phyloP scores from a whole-genome alignment of 371 early-diverging fungal genomes.

The Mortierella sp. region DNA sequence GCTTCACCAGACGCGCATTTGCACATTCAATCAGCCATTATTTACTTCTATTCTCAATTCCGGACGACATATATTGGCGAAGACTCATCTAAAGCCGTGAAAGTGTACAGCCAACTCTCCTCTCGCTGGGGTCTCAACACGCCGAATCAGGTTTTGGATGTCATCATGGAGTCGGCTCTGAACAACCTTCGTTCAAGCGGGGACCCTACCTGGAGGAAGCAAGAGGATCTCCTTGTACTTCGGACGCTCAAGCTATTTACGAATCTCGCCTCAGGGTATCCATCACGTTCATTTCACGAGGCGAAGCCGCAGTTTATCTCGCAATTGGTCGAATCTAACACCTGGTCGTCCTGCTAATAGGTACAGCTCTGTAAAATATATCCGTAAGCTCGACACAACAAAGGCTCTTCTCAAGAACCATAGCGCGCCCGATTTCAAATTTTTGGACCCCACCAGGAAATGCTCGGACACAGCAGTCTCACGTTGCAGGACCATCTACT shows the following conservation, averaged over 20 bases:
- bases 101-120: constrained; percentile 67
- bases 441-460: constrained; percentile 72
- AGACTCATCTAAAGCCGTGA: constrained; percentile 60
- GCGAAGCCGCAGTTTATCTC: neutral
- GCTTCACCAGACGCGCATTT: constrained; percentile 44
- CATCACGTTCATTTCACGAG: neutral
- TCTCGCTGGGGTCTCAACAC: constrained; percentile 50
- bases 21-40: constrained; percentile 70
- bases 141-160: constrained; percentile 67
- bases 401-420: constrained; percentile 80
- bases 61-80: constrained; percentile 85
- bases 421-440: constrained; percentile 74
- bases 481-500: constrained; percentile 76
- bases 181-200: constrained; percentile 59
- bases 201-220: constrained; percentile 67
- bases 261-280: constrained; percentile 88
- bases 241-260: constrained; percentile 77
- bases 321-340: neutral
- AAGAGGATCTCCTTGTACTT: constrained; percentile 64
- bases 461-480: constrained; percentile 50
- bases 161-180: constrained; percentile 72
- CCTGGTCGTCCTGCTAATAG: constrained; percentile 35
- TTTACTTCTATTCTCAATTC: constrained; percentile 84
- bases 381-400: constrained; percentile 80
- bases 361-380: constrained; percentile 77